Evolutionary conservation across 1,284 basidiomycete species (phyloP).

Genomic region (Melanopsichium pennsylvanicum): DNA sequence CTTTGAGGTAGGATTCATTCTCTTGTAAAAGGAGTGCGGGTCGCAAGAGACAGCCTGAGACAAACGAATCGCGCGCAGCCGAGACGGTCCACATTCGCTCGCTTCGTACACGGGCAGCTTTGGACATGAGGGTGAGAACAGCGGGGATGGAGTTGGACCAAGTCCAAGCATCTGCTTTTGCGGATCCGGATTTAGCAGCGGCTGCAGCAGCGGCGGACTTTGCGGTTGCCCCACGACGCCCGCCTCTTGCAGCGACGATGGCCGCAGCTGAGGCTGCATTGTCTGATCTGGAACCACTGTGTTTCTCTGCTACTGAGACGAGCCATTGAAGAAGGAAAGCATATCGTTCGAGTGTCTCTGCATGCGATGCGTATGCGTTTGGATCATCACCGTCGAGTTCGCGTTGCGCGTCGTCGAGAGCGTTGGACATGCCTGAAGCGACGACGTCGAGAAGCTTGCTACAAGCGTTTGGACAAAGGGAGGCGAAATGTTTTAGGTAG

Average conservation of each 20-base stretch:
- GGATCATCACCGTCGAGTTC: conserved; percentile 46
- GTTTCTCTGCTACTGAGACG: conserved; percentile 55
- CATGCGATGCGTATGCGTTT: conserved; percentile 46
- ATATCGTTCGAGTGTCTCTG: conserved; percentile 56
- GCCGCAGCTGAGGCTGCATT: conserved; percentile 17
- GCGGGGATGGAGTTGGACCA: conserved; percentile 57
- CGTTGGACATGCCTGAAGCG: conserved; percentile 45
- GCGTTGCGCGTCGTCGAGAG: conserved; percentile 51
- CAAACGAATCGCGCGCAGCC: conserved; percentile 57
- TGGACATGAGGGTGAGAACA: conserved; percentile 53
- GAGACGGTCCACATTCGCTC: conserved; percentile 59
- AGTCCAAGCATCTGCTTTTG: conserved; percentile 47
- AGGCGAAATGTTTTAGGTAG: conserved; percentile 56
- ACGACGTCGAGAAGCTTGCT: conserved; percentile 60
- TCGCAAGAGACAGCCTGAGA: conserved; percentile 61
- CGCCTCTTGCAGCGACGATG: conserved; percentile 28
- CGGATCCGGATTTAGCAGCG: conserved; percentile 31
- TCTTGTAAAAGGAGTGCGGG: conserved; percentile 89
- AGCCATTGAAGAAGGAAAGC: conserved; percentile 64
- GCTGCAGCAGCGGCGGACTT: conserved; percentile 34
- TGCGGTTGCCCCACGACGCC: conserved; percentile 27
- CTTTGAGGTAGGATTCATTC: conserved; percentile 87
- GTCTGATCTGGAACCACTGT: conserved; percentile 36
- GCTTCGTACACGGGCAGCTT: conserved; percentile 49
- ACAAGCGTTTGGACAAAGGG: conserved; percentile 43